phyloP scores from a whole-genome alignment of 768 basidiomycete genomes.

The Kwoniella europaea region DNA sequence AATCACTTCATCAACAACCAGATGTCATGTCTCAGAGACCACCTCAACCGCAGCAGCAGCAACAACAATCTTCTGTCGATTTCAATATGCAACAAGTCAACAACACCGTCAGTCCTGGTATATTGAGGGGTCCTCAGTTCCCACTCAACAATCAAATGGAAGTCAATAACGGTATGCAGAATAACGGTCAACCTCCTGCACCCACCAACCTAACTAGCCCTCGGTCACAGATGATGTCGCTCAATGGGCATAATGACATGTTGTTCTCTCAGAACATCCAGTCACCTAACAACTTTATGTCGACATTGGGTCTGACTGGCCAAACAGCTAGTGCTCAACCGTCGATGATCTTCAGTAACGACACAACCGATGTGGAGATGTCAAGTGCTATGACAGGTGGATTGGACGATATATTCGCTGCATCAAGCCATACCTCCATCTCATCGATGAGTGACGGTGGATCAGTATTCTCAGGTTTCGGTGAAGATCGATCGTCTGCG shows the following conservation, averaged over 20 bases:
- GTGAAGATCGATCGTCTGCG: conserved; percentile 35
- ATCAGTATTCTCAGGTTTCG: conserved; percentile 38
- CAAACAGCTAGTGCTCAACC: conserved; percentile 22
- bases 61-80: conserved; percentile 5
- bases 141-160: conserved; percentile 12
- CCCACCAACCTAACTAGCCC: conserved; percentile 16
- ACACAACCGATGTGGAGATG: conserved; percentile 36
- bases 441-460: conserved; percentile 35
- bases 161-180: conserved; percentile 4
- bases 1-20: conserved; percentile 22
- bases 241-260: conserved; percentile 29
- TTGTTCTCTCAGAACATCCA: conserved; percentile 31
- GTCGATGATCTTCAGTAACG: conserved; percentile 33
- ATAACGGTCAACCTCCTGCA: conserved; percentile 3
- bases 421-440: conserved; percentile 34
- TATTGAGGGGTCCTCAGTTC: conserved; percentile 43
- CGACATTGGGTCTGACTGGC: conserved; percentile 21
- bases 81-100: conserved; percentile 11
- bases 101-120: conserved; percentile 46
- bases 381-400: conserved; percentile 35
- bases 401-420: conserved; percentile 39
- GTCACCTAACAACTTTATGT: conserved; percentile 32
- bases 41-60: conserved; percentile 1
- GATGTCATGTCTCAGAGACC: conserved; percentile 12
- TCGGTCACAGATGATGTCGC: conserved; percentile 8